phyloP scores from a whole-genome alignment of 2,329 filamentous ascomycete genomes.

The Coniochaeta sp. region DNA sequence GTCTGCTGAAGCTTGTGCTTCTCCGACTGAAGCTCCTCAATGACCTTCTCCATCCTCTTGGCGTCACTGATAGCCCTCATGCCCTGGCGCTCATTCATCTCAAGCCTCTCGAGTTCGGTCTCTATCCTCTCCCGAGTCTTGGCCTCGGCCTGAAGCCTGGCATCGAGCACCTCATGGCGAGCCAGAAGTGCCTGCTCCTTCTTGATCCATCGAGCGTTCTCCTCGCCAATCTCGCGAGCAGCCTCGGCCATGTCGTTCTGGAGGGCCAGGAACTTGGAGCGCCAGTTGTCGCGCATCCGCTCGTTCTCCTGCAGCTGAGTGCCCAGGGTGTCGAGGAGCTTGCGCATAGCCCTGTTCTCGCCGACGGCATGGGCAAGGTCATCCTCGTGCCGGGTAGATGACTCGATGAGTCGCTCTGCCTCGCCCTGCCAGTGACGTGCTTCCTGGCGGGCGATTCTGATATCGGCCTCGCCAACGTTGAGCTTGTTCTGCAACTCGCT shows the following conservation, averaged over 20 bases:
- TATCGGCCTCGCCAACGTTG: slow-evolving; percentile 45
- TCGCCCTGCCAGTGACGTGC: slow-evolving; percentile 55
- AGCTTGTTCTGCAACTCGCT: slow-evolving; percentile 49
- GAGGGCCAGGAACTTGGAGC: slow-evolving; percentile 73
- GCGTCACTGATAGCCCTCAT: slow-evolving; percentile 57
- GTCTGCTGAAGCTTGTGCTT: slow-evolving; percentile 67
- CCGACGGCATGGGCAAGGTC: slow-evolving; percentile 41
- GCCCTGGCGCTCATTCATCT: slow-evolving; percentile 56
- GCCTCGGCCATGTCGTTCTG: slow-evolving; percentile 82
- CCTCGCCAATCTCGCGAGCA: slow-evolving; percentile 71
- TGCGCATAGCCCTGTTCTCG: slow-evolving; percentile 67
- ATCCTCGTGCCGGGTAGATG: slow-evolving; percentile 38
- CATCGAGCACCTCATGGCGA: slow-evolving; percentile 72
- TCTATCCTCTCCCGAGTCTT: slow-evolving; percentile 62
- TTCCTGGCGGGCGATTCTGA: slow-evolving; percentile 49
- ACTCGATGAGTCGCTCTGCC: slow-evolving; percentile 50
- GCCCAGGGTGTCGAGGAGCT: slow-evolving; percentile 65
- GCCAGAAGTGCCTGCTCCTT: slow-evolving; percentile 74
- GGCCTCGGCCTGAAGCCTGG: slow-evolving; percentile 67
- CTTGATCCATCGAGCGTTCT: slow-evolving; percentile 72
- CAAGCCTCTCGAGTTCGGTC: slow-evolving; percentile 58
- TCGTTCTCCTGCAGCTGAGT: slow-evolving; percentile 81
- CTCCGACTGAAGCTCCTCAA: slow-evolving; percentile 55
- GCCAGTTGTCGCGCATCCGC: slow-evolving; percentile 75
- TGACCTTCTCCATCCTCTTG: slow-evolving; percentile 49